A percentile compares a stretch with the other conserved stretches of the same genome.
Evolutionary conservation across 2,329 filamentous ascomycete species (phyloP).

Genomic region (Phoma sp.): DNA sequence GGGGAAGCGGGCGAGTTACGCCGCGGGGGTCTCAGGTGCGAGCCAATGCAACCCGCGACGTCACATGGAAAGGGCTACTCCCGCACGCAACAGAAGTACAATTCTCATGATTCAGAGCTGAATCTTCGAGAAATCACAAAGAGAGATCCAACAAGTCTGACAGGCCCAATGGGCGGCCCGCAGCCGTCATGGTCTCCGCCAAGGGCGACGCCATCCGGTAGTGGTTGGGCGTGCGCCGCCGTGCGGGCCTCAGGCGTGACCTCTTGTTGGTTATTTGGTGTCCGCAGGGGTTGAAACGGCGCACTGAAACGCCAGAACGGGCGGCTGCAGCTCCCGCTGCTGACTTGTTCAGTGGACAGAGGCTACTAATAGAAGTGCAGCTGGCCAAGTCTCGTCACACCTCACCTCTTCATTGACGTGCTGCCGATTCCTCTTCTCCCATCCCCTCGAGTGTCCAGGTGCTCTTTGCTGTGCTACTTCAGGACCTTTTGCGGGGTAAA

Average conservation of each 20-base stretch:
- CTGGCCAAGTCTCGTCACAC: conserved; percentile 27
- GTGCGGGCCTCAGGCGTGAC: conserved; percentile 30
- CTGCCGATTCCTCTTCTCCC: conserved; percentile 16
- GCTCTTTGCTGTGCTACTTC: conserved; percentile 15
- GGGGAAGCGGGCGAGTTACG: conserved; percentile 16
- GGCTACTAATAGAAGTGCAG: conserved; percentile 30
- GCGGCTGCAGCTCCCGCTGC: conserved; percentile 38
- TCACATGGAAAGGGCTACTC: not conserved
- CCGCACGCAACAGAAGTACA: not conserved
- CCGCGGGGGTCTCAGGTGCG: conserved; percentile 18
- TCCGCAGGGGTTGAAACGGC: conserved; percentile 48
- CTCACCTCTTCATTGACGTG: conserved; percentile 27
- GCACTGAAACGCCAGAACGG: conserved; percentile 44
- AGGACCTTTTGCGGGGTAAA: conserved; percentile 15
- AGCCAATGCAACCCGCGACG: conserved; percentile 12
- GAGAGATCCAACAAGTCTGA: not conserved
- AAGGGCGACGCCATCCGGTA: conserved; percentile 19
- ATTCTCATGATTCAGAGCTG: not conserved
- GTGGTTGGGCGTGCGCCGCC: conserved; percentile 11
- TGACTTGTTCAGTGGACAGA: conserved; percentile 30
- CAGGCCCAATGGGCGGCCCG: conserved; percentile 17
- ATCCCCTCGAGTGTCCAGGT: conserved; percentile 10
- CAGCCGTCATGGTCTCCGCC: conserved; percentile 21
- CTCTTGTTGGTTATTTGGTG: conserved; percentile 36
- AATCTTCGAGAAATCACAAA: not conserved